A percentile compares a stretch with the other conserved stretches of the same genome.
phyloP scores from a whole-genome alignment of 2,329 filamentous ascomycete species.

The Hawksworthiomyces lignivorus region DNA sequence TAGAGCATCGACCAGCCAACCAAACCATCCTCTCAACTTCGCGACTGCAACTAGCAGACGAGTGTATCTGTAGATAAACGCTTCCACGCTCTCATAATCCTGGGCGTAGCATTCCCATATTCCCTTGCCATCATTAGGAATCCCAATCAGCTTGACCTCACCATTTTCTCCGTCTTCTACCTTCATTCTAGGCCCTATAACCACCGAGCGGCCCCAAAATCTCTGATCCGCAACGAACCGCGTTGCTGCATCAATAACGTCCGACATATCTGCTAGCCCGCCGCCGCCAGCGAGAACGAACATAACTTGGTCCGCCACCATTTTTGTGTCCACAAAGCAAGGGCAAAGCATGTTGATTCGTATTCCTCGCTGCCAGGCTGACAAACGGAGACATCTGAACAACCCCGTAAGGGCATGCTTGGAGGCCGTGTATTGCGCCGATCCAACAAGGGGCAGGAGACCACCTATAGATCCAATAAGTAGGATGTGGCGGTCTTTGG shows the following conservation, averaged over 20 bases:
- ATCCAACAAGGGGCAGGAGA: constrained; percentile 34
- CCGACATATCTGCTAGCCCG: constrained; percentile 39
- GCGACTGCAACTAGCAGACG: constrained; percentile 4
- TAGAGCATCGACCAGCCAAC: constrained; percentile 9
- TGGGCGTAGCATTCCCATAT: constrained; percentile 16
- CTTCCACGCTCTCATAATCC: constrained; percentile 19
- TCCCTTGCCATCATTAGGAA: constrained; percentile 8
- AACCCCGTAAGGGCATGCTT: constrained; percentile 62
- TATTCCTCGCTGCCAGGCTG: constrained; percentile 41
- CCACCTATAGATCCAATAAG: constrained; percentile 57
- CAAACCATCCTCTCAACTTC: constrained; percentile 7
- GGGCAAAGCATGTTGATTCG: constrained; percentile 60
- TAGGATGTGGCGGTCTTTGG: constrained; percentile 43
- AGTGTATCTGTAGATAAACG: constrained; percentile 20
- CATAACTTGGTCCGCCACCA: constrained; percentile 39
- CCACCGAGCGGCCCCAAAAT: constrained; percentile 49
- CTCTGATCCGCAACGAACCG: constrained; percentile 48
- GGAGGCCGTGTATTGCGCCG: constrained; percentile 48
- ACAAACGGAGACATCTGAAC: constrained; percentile 50
- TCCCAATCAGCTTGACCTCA: constrained; percentile 14
- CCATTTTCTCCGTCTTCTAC: constrained; percentile 34
- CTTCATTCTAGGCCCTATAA: constrained; percentile 24
- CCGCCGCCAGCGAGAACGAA: constrained; percentile 49
- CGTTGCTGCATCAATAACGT: constrained; percentile 58
- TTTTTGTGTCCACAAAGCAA: constrained; percentile 58